phyloP scores from a whole-genome alignment of 2,329 filamentous ascomycete species.

The Orbilia javanica region DNA sequence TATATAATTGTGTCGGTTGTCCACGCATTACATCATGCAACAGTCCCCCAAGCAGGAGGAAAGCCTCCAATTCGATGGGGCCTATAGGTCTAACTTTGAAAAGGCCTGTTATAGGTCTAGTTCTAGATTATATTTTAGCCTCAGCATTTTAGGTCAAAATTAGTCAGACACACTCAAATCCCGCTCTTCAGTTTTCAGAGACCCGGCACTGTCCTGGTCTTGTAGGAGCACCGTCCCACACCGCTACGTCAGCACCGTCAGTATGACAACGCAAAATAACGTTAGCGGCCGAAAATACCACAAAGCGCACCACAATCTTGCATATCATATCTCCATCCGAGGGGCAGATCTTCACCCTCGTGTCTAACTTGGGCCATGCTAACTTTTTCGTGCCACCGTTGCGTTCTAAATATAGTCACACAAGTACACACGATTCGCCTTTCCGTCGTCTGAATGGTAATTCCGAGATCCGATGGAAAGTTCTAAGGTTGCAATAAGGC shows the following conservation, averaged over 20 bases:
- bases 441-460: neutral
- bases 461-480: constrained; percentile 35
- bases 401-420: constrained; percentile 48
- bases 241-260: constrained; percentile 40
- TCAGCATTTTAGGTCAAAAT: too few relatives aligned
- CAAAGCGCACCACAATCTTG: constrained; percentile 23
- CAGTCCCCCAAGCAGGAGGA: too few relatives aligned
- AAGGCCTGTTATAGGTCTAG: too few relatives aligned
- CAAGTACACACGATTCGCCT: neutral
- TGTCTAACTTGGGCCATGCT: neutral
- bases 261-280: constrained; percentile 58
- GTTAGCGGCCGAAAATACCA: constrained; percentile 35
- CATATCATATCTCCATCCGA: constrained; percentile 10
- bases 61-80: too few relatives aligned
- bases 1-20: too few relatives aligned
- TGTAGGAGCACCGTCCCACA: neutral
- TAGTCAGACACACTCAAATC: too few relatives aligned
- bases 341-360: constrained; percentile 28
- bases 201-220: too few relatives aligned
- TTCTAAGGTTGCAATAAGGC: constrained; percentile 28
- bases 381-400: constrained; percentile 10
- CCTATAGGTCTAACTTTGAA: too few relatives aligned
- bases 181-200: too few relatives aligned
- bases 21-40: too few relatives aligned
- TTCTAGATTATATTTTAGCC: too few relatives aligned